These are phyloP conservation scores for Vitis hybrid DNA, from an alignment of 177 flowering plant species.

Conservation along the genomic window DNA sequence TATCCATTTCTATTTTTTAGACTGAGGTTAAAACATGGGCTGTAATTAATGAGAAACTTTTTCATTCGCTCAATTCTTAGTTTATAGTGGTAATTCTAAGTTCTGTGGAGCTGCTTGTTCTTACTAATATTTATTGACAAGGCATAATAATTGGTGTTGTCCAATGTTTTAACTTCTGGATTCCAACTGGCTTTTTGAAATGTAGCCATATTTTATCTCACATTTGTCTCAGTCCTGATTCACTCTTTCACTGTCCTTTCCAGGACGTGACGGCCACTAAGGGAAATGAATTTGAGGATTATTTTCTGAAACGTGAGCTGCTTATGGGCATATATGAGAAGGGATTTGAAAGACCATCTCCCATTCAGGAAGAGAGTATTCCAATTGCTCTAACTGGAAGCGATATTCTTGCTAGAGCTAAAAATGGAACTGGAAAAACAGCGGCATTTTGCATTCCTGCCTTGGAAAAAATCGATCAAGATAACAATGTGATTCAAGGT, in stretches of 20 bases:
- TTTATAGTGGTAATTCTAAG: neutral
- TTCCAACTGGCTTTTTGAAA: too few species aligned
- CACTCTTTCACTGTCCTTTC: slow-evolving; percentile 9
- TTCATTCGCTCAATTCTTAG: neutral
- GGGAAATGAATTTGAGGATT: slow-evolving; percentile 99
- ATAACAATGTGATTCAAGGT: slow-evolving; percentile 96
- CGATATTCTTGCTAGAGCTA: slow-evolving; percentile 96
- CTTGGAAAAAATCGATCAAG: slow-evolving; percentile 92
- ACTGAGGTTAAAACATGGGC: too few species aligned
- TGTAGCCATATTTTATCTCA: neutral
- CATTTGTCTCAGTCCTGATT: neutral
- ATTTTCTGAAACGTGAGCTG: slow-evolving; percentile 89
- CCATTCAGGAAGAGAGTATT: slow-evolving; percentile 97
- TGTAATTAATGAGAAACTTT: neutral
- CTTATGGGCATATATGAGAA: slow-evolving; percentile 99
- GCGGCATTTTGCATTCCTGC: slow-evolving; percentile 99
- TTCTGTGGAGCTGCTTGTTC: neutral
- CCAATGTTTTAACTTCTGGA: too few species aligned
- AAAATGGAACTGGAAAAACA: slow-evolving; percentile 98
- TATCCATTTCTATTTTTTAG: too few species aligned
- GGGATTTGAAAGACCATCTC: slow-evolving; percentile 98
- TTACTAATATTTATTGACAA: neutral
- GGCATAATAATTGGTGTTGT: too few species aligned
- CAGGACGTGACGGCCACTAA: slow-evolving; percentile 99
- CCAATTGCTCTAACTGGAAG: slow-evolving; percentile 98